Conservation (phyloP, 768 basidiomycete genomes). For the Amyloporia xantha region DNA sequence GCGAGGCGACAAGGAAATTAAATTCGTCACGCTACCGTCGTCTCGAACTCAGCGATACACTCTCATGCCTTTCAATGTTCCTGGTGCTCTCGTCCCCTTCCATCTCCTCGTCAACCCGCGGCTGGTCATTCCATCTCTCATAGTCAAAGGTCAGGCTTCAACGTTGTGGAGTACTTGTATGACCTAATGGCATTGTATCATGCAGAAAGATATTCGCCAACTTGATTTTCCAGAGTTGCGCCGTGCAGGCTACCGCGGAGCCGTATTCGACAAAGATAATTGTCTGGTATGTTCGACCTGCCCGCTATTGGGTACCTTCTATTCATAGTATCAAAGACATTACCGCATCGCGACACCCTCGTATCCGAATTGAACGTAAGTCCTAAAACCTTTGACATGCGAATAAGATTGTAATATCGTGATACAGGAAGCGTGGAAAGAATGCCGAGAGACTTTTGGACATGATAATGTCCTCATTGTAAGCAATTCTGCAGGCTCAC, state of each 20-base stretch:
- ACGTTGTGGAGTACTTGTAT: no score
- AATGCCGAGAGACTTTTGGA: conserved; percentile 68
- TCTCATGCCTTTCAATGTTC: conserved; percentile 75
- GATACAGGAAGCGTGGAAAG: conserved; percentile 63
- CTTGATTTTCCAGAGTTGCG: conserved; percentile 71
- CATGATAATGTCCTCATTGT: conserved; percentile 80
- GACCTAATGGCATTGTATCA: no score
- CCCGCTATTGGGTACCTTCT: background rate
- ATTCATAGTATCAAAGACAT: conserved; percentile 54
- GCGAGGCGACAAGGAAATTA: no score
- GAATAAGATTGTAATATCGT: background rate
- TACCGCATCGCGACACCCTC: conserved; percentile 69
- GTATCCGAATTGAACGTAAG: conserved; percentile 71
- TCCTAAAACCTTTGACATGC: conserved; percentile 2
- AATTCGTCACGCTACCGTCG: no score
- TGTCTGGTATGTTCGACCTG: conserved; percentile 59
- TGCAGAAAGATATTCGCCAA: conserved; percentile 70
- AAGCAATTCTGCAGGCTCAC: conserved; percentile 89
- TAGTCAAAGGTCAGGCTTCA: conserved; percentile 52
- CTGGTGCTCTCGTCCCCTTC: conserved; percentile 62
- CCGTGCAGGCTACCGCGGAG: conserved; percentile 77
- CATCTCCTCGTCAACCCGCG: conserved; percentile 66
- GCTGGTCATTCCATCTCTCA: conserved; percentile 56
- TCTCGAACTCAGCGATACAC: no score
- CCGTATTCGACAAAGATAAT: conserved; percentile 96